These are phyloP conservation scores for Rosa multiflora DNA, from an alignment of 306 rosid species.

Conservation along the genomic window DNA sequence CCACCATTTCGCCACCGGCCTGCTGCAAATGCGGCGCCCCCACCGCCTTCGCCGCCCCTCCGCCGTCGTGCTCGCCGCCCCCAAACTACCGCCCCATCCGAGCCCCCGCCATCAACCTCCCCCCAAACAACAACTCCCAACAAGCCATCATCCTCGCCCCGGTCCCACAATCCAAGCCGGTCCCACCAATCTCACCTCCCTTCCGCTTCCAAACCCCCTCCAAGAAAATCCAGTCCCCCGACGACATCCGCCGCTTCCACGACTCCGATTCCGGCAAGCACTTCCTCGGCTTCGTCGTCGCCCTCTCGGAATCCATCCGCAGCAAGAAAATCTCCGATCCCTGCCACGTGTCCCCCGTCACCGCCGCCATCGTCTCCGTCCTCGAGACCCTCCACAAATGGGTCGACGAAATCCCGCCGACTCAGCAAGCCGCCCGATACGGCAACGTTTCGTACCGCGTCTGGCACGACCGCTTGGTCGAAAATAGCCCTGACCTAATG, in stretches of 20 bases:
- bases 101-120: conserved; percentile 77
- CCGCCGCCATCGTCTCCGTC: conserved; percentile 39
- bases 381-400: conserved; percentile 62
- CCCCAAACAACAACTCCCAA: conserved; percentile 54
- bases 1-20: conserved; percentile 30
- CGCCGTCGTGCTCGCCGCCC: conserved; percentile 63
- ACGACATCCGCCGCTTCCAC: conserved; percentile 63
- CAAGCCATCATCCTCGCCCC: conserved; percentile 87
- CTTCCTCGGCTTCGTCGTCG: conserved; percentile 80
- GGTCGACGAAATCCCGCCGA: conserved; percentile 82
- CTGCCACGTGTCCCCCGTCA: conserved; percentile 48
- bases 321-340: conserved; percentile 62
- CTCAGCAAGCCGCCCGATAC: conserved; percentile 66
- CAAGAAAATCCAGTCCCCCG: conserved; percentile 71
- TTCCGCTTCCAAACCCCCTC: conserved; percentile 54
- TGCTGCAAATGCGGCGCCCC: conserved; percentile 87
- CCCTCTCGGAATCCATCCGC: conserved; percentile 80
- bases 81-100: conserved; percentile 83
- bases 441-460: conserved; percentile 75
- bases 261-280: conserved; percentile 59
- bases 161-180: conserved; percentile 71
- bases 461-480: conserved; percentile 62
- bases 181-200: conserved; percentile 52
- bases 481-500: conserved; percentile 48
- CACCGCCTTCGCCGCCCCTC: conserved; percentile 52